Base-by-base conservation (phyloP, 129 eudicot species). In the Mikania micrantha region DNA sequence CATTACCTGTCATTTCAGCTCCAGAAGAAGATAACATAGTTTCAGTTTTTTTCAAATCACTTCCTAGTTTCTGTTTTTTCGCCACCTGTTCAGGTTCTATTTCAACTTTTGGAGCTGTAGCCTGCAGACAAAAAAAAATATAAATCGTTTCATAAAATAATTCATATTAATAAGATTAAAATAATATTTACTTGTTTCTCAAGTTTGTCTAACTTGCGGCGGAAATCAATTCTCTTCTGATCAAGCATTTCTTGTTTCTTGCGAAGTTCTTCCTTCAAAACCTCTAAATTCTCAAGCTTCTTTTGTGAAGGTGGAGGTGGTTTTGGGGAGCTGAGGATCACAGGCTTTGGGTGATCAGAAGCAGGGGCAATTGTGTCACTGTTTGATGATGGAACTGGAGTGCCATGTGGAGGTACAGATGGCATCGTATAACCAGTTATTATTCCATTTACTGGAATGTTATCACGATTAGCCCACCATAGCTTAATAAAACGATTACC, bases 381-480 rank as follows among this genome's bases (percentile, higher is more conserved):
- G 20, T 66, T 77, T 28, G 61, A 67, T 41, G 80, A 45, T 17
- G 82, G 73, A 79, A 38, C 77, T 27, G 82, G 40, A 28, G 64
- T 58, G 25, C 73, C 81, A 34, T 61, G 78, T 22, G 81, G 77
- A 57, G 77, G 65, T 31, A 67, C 15, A 29, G 84, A 69, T 21
- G 82, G 77, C 24, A 53, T 67, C 74, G 35, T 64, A 72, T 49
- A 71, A 48, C 76, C 72, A n/a, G 78, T 83, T 75, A 71, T 67
- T 29, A 77, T 70, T 58, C 84, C 87, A 56, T 84, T 84, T 71
- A 78, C 85, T 25, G 84, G 80, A 66, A 89, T 53, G 39, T 79
- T 93, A 82, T 93, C 95, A 36, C 96, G 87, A 74, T 93, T 86
- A 69, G 99, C 99, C 99, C 99, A 93, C 85, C 83, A 93, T 69